Evolutionary conservation across 257 asterid species (phyloP), one percentile per base, ranked within the genome.

Genomic region (Forsythia viridissima): DNA sequence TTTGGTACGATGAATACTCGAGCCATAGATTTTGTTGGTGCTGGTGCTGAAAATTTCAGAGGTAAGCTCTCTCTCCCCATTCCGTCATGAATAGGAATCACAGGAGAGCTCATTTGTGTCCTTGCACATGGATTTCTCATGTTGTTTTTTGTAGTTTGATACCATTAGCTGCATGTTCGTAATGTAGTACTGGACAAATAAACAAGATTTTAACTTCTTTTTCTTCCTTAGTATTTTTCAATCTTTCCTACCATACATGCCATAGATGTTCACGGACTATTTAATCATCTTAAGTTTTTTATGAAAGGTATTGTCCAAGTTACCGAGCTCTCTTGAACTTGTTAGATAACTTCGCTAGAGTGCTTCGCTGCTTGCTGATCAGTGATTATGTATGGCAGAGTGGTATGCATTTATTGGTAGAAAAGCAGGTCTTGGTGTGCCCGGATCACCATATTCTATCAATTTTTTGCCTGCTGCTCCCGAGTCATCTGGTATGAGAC

Each of bases 1-100:
- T 93, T 95, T 73, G 97, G 99, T 75, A 88, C 98, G 73, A 92
- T 92, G 98, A 95, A 95, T 81, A 90, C 97, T 63, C 95, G 96
- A 80, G 98, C 97, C 34, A 92, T 95, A 48, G 99, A 95, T 72
- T 93, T 93, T 83, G 88, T 95, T 37, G 99, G 98, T 61, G 96
- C 93, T 80, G 98, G 99, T 79, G 99, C 99, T 76, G 88, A 86
- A 83, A 90, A 73, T 84, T 93, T 95, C 71, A 81, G 85, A 80
- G 99, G 99, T 93, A 70, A 79, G 80, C n/a, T 73, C 43, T 11
- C 72, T 82, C 70, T 6, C 48, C 72, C 9, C 20, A 42, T 77
- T 55, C 65, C 44, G 16, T 61, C 57, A 6, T 30, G 8, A 39
- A 11, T 12, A 7, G 18, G 36, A 40, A 46, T 39, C 75, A 44